These are phyloP conservation scores for Aspergillus taichungensis DNA, from an alignment of 495 filamentous ascomycete species.

Conservation along the genomic window DNA sequence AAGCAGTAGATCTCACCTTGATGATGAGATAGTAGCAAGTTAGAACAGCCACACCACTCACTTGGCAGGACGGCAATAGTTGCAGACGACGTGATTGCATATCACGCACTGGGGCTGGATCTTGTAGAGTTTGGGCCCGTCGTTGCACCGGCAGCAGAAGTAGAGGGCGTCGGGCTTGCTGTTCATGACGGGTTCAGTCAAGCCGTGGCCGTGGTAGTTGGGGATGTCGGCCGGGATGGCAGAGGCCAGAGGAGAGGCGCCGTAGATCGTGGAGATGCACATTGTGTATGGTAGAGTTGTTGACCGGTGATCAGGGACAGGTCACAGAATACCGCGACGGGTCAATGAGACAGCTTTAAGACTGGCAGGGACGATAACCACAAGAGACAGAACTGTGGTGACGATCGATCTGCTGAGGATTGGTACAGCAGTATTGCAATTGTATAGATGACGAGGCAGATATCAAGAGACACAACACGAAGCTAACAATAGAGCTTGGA, in stretches of 20 bases:
- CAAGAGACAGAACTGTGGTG: too few species aligned
- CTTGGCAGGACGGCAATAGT: constrained; percentile 22
- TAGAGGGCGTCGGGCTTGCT: constrained; percentile 18
- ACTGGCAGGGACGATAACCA: too few species aligned
- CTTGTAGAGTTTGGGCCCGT: constrained; percentile 34
- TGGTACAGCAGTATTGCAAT: too few species aligned
- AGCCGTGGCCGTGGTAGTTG: background rate
- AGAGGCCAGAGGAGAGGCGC: background rate
- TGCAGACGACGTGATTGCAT: constrained; percentile 27
- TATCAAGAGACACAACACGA: too few species aligned
- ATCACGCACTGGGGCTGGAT: constrained; percentile 22
- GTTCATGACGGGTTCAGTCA: background rate
- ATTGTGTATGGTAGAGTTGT: background rate
- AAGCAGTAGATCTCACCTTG: constrained; percentile 5
- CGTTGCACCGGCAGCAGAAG: constrained; percentile 32
- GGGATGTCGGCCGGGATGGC: background rate
- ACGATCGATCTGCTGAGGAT: too few species aligned
- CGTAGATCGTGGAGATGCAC: background rate
- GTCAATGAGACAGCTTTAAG: too few species aligned
- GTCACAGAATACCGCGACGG: too few species aligned
- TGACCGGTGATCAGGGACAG: background rate
- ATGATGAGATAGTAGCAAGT: background rate
- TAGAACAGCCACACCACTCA: constrained; percentile 8
- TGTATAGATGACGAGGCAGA: too few species aligned
- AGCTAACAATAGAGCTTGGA: background rate